Conservation (phyloP, 2,329 filamentous ascomycete genomes). For the Colletotrichum tanaceti region DNA sequence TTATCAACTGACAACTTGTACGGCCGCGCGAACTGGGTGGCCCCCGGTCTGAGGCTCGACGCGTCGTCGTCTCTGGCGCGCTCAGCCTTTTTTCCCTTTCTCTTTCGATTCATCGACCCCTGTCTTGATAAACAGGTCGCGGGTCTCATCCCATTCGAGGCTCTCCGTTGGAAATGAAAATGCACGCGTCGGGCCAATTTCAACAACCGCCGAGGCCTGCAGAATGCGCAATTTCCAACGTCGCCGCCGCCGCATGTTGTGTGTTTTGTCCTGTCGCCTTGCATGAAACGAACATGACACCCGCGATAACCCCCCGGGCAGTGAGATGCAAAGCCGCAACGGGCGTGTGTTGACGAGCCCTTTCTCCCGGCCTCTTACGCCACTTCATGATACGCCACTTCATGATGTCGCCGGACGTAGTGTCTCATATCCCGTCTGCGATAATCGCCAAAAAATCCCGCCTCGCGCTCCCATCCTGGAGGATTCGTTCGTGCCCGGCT, state of each 20-base stretch:
- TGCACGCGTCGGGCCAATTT: constrained; percentile 24
- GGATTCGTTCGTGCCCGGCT: not conserved
- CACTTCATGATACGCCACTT: too few species aligned
- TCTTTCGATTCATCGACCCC: not conserved
- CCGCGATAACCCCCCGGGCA: not conserved
- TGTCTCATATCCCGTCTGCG: too few species aligned
- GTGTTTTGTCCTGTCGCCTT: constrained; percentile 4
- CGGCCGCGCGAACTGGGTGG: too few species aligned
- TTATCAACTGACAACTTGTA: too few species aligned
- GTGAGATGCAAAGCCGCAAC: not conserved
- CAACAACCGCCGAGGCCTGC: constrained; percentile 14
- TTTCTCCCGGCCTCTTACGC: not conserved
- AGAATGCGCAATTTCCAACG: constrained; percentile 33
- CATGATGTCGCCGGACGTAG: not conserved
- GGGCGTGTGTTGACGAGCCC: not conserved
- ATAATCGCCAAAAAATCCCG: not conserved
- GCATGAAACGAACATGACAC: not conserved
- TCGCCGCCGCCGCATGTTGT: constrained; percentile 10
- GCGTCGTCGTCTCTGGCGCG: not conserved
- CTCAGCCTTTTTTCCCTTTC: too few species aligned
- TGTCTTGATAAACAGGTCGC: constrained; percentile 2
- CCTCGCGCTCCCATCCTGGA: not conserved
- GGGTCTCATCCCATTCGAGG: too few species aligned
- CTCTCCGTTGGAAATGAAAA: constrained; percentile 17
- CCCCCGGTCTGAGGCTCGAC: not conserved